Evolutionary conservation across 2,329 filamentous ascomycete species (phyloP).

Genomic region (Colletotrichum sp.): DNA sequence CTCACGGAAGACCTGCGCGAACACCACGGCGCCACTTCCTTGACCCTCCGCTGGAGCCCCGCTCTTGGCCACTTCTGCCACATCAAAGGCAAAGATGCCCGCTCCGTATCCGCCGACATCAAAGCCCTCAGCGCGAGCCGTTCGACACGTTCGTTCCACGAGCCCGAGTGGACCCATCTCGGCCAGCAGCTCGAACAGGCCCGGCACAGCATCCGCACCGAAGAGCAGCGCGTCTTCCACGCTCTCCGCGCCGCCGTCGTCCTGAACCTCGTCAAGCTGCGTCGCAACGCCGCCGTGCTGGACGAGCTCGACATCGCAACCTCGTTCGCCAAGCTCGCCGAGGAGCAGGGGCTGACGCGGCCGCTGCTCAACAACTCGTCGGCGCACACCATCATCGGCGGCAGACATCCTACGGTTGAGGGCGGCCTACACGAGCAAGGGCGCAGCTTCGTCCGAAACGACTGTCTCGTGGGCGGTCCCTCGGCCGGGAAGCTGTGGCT

Average conservation of each 20-base stretch:
- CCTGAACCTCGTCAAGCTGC: constrained; percentile 80
- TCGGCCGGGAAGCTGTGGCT: constrained; percentile 67
- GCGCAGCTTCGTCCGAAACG: constrained; percentile 82
- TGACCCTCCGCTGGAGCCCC: constrained; percentile 86
- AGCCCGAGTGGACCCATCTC: constrained; percentile 82
- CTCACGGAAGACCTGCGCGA: constrained; percentile 68
- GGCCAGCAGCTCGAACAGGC: constrained; percentile 80
- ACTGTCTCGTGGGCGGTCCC: constrained; percentile 79
- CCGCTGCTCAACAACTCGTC: constrained; percentile 72
- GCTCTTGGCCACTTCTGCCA: constrained; percentile 90
- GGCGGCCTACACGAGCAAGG: constrained; percentile 80
- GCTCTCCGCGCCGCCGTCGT: constrained; percentile 78
- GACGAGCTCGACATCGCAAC: constrained; percentile 93
- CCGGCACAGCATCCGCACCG: constrained; percentile 77
- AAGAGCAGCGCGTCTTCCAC: constrained; percentile 83
- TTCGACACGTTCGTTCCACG: constrained; percentile 83
- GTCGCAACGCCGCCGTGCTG: constrained; percentile 87
- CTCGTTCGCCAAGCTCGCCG: constrained; percentile 81
- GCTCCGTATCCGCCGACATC: constrained; percentile 31
- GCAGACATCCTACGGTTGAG: constrained; percentile 92
- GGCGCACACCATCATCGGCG: constrained; percentile 79
- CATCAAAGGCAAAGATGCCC: constrained; percentile 79
- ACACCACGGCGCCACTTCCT: constrained; percentile 64
- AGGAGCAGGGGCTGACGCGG: constrained; percentile 74
- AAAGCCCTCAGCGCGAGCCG: constrained; percentile 79